Evolutionary conservation across 805 yeast genomes (phyloP), one percentile per base, ranked within the genome.

Genomic region (Komagataella kurtzmanii): DNA sequence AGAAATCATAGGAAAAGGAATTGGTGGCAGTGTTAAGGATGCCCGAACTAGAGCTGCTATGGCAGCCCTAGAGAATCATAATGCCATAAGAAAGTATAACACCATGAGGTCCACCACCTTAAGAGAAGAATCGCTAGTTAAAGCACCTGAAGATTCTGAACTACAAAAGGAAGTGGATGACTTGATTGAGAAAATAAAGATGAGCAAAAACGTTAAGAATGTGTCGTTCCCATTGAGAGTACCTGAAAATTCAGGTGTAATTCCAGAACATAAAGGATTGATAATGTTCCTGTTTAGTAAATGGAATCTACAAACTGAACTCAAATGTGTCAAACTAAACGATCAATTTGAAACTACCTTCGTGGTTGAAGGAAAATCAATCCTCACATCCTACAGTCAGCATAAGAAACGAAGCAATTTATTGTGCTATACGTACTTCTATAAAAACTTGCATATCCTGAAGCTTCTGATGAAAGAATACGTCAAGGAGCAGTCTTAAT

Each of bases 41-140:
- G 98, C 97, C 0, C 93, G 96, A 0, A 65, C 79, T 19, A 71
- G 83, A 52, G 97, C 97, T 0, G 99, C 99, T 0, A 83, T 83
- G 81, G 70, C 72, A 50, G 96, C 91, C 0, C 68, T 91, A 48
- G 65, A 68, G 8, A 80, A 87, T 55, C 76, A 75, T 46, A 69
- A 68, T 0, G 53, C 79, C 30, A 70, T 88, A 48, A 90, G 84
- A 54, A 82, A 82, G 58, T 87, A 77, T 61, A 78, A 80, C 12
- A 71, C 40, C 40, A 30, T 30, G 40, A 30, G 40, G 40, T 30
- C 40, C 14, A 30, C 40, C 14, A 30, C 40, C 14, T 30, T 30
- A 30, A 7, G 40, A 10, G 40, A 30, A 8, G 40, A 30, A 3
- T 30, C 40, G 40, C 12, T 30, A 14, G 40, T 30, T 30, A 30